These are phyloP conservation scores for Diaporthe destruens DNA, from an alignment of 2,329 filamentous ascomycete genomes.

Conservation along the genomic window DNA sequence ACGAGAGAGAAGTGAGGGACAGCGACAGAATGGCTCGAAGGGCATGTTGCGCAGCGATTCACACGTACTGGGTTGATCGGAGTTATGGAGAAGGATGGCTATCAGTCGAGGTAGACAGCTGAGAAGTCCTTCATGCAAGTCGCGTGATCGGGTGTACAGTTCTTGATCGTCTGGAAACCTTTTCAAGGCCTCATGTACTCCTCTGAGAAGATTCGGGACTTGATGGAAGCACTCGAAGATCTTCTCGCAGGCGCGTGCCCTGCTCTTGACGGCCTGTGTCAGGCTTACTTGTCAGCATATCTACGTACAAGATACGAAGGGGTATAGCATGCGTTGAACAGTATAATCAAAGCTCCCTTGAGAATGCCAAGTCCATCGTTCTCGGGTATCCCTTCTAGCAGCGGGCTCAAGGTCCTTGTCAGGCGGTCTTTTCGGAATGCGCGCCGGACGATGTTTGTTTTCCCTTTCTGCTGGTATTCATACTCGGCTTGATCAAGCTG, in stretches of 20 bases:
- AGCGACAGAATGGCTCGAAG: too few relatives aligned
- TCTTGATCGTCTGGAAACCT: neutral
- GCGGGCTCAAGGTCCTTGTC: neutral
- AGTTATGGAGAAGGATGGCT: neutral
- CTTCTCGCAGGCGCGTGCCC: constrained; percentile 10
- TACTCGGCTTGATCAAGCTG: neutral
- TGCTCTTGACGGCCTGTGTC: constrained; percentile 7
- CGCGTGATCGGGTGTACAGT: neutral
- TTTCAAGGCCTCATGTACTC: neutral
- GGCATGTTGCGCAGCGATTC: too few relatives aligned
- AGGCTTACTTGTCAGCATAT: neutral
- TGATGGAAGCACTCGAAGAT: constrained; percentile 1
- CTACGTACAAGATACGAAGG: neutral
- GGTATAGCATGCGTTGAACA: constrained; percentile 17
- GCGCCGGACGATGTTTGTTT: neutral
- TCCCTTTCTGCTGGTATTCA: constrained; percentile 1
- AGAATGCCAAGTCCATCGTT: constrained; percentile 16
- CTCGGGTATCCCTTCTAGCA: constrained; percentile 25
- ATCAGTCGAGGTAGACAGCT: constrained; percentile 10
- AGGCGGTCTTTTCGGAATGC: constrained; percentile 1
- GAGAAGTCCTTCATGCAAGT: neutral
- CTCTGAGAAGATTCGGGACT: neutral
- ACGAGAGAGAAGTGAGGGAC: too few relatives aligned
- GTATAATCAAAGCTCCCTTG: neutral
- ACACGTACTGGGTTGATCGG: neutral